Evolutionary conservation across 768 basidiomycete genomes (phyloP), one percentile per base, ranked within the genome.

Genomic region (Cystobasidium ongulense): DNA sequence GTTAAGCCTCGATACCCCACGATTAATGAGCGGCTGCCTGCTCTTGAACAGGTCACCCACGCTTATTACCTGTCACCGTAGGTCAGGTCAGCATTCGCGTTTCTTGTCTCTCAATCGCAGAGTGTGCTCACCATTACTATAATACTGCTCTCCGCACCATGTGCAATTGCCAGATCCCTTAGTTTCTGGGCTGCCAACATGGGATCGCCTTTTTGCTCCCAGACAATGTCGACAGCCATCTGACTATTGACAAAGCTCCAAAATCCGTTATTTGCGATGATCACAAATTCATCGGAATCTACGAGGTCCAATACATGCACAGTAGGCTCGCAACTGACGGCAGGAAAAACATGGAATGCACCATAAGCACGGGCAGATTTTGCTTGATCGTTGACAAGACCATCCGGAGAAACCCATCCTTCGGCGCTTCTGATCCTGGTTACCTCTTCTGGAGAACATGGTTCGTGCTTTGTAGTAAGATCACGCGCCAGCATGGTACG

Each of bases 91-190:
- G 39, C 39, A 7, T 41, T 18, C 53, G 53, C 8, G n/a, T 54
- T 11, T 23, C 8, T 66, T 54, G 23, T 8, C 17, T 17, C 10
- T 64, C 25, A 36, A 64, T 17, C 57, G 57, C 18, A 39, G n/a
- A 7, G n/a, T 63, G 86, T 86, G 77, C 98, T 87, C 39, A 97
- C 92, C 95, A 98, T 98, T 82, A 98, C 93, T 93, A 98, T 97
- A 61, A 89, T 90, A 75, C 88, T 90, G 17, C 91, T 91, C 68
- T 90, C 88, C 21, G 93, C 91, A 1, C 96, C 96, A 81, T 97
- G 97, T 77, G 91, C 92, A 79, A 99, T 91, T 8, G 96, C 92
- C 75, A 97, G 90, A 80, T 99, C 96, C 61, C 96, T 87, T 50
- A 99, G 82, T 83, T 96, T 98, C 83, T 97, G 94, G 0, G 96